Percentiles rank a stretch among this genome's conserved stretches.
phyloP scores from a whole-genome alignment of 2,329 filamentous ascomycete species.

The Calonectria pteridis region DNA sequence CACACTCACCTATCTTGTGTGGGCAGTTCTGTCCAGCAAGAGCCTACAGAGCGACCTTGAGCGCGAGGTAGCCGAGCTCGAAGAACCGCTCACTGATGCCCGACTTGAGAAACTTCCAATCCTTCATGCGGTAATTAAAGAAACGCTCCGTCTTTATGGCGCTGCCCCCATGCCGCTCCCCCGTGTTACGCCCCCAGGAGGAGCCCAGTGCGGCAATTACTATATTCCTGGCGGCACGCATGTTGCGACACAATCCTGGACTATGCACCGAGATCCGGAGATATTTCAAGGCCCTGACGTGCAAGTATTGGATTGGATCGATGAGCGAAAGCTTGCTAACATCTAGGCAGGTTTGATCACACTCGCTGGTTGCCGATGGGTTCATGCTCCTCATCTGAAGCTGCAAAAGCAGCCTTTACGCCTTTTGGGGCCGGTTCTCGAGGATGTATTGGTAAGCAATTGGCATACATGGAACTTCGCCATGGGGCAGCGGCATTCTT shows the following conservation, averaged over 20 bases:
- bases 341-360: neutral
- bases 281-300: neutral
- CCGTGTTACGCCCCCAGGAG: neutral
- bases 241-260: neutral
- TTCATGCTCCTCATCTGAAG: neutral
- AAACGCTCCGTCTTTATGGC: neutral
- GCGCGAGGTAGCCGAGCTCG: neutral
- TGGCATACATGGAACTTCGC: neutral
- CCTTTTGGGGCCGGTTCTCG: neutral
- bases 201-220: neutral
- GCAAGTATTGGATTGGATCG: neutral
- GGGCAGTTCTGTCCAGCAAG: neutral
- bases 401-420: neutral
- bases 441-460: neutral
- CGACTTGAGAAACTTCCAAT: neutral
- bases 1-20: neutral
- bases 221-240: neutral
- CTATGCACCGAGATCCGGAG: neutral
- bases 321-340: neutral
- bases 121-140: neutral
- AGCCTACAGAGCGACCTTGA: neutral
- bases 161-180: neutral
- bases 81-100: neutral
- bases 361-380: neutral
- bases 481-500: neutral